Percentiles rank a stretch among this genome's conserved stretches.
phyloP scores from a whole-genome alignment of 2,329 filamentous ascomycete genomes.

The Triangularia setosa region DNA sequence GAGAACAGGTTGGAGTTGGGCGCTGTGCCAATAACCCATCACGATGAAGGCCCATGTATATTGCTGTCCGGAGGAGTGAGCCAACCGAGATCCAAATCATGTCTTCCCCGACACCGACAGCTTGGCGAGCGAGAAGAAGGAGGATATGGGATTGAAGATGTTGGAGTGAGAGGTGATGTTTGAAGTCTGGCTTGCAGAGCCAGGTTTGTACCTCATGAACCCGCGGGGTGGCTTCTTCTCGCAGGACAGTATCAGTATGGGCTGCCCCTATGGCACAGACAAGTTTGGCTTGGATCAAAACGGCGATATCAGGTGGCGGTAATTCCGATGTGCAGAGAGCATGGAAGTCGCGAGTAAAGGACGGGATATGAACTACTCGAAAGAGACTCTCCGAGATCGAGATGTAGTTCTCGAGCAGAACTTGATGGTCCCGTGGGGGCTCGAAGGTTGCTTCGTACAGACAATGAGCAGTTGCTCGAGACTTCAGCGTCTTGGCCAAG shows the following conservation, averaged over 20 bases:
- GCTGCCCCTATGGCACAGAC: constrained; percentile 54
- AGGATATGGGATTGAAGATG: constrained; percentile 47
- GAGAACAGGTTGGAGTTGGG: constrained; percentile 32
- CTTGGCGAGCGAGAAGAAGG: constrained; percentile 41
- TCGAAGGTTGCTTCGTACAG: constrained; percentile 39
- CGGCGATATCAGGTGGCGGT: constrained; percentile 35
- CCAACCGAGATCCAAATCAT: constrained; percentile 47
- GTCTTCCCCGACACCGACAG: constrained; percentile 38
- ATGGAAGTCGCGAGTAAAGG: constrained; percentile 47
- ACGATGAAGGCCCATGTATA: constrained; percentile 49
- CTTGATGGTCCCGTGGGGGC: constrained; percentile 44
- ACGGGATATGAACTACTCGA: constrained; percentile 50
- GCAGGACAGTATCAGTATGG: constrained; percentile 45
- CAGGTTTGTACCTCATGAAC: constrained; percentile 55
- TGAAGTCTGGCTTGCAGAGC: constrained; percentile 50
- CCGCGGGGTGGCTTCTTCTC: constrained; percentile 50
- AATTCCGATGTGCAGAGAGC: constrained; percentile 41
- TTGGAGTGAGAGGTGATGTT: constrained; percentile 46
- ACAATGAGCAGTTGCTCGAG: constrained; percentile 19
- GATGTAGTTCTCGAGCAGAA: constrained; percentile 47
- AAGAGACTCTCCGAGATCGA: constrained; percentile 43
- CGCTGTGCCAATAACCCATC: constrained; percentile 35
- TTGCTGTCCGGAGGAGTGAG: constrained; percentile 40
- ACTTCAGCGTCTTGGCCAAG: constrained; percentile 51
- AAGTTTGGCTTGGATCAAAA: constrained; percentile 55